Base-by-base conservation (phyloP, 139 green algal species). In the Trebouxia sp. region DNA sequence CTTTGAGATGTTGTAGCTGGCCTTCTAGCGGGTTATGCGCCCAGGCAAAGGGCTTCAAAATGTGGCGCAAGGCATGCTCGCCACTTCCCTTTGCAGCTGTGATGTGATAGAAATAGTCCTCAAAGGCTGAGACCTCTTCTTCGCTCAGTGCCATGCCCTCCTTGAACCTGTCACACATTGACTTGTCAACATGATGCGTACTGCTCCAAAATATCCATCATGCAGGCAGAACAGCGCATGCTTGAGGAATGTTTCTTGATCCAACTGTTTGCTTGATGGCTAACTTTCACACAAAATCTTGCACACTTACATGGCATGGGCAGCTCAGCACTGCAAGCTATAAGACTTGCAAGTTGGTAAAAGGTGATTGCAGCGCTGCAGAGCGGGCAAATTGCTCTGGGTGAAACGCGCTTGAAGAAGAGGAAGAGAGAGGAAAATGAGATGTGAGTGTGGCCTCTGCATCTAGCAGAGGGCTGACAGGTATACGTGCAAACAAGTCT, bases 21-120 rank as follows among this genome's bases (percentile, higher is more conserved):
- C 88, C 72, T 75, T 93, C 88, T 38, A 98, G 81, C 0, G 94
- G 88, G 0, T 83, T 39, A 14, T 89, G 80, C 0, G 93, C 93
- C 86, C 89, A 97, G 1, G 94, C 94, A 72, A 94, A 94, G 0
- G 94, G 94, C 50, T 51, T 83, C 76, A 97, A 84, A 9, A 97
- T 78, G 83, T 97, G 90, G 6, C 89, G 80, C 77, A 97, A 89
- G 51, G 93, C 93, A 78, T 89, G 88, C 83, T 97, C 93, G 0
- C 93, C 93, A 56, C 83, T 92, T 74, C 93, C 92, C 6, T 38
- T 80, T 22, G 77, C 74, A 6, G 90, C 92, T 30, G 87, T 80
- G 35, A 94, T 94, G 81, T 92, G 85, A 79, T 92, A 95, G 42
- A 94, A 90, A 84, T 96, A 96, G 41, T 88, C 43, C 47, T 85